These are phyloP conservation scores for Cercophora samala DNA, from an alignment of 495 filamentous ascomycete genomes.

Conservation along the genomic window DNA sequence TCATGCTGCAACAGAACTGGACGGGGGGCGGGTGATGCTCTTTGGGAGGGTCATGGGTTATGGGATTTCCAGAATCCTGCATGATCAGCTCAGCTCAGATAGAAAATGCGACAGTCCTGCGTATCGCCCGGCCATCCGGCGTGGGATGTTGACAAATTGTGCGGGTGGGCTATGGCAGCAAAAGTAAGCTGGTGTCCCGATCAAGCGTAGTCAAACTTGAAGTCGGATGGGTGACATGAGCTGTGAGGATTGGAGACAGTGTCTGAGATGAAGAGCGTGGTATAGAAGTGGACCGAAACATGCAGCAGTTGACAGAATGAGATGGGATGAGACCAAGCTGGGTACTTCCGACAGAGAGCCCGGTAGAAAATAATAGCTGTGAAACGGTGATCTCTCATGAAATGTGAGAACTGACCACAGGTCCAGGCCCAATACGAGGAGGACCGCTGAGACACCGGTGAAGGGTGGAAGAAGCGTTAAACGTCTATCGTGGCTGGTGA, in stretches of 20 bases:
- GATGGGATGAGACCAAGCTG: background rate
- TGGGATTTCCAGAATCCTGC: slow-evolving; percentile 3
- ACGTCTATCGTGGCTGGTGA: background rate
- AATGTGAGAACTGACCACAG: background rate
- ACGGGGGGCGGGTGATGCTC: background rate
- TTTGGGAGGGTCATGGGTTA: background rate
- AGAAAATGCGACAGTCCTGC: slow-evolving; percentile 9
- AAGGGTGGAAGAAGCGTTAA: background rate
- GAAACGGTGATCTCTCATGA: background rate
- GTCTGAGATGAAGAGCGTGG: background rate
- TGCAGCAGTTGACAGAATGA: background rate
- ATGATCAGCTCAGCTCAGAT: slow-evolving; percentile 7
- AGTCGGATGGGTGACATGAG: background rate
- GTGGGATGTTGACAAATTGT: background rate
- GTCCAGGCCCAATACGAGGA: background rate
- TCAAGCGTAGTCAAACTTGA: background rate
- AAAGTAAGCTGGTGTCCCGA: background rate
- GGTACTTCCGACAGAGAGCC: too few relatives aligned
- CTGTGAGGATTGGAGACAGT: background rate
- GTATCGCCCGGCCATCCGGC: slow-evolving; percentile 6
- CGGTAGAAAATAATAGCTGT: too few relatives aligned
- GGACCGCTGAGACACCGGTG: background rate
- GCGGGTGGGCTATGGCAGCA: background rate
- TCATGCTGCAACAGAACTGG: background rate
- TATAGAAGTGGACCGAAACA: background rate